phyloP scores from a whole-genome alignment of 1,284 basidiomycete genomes.

The Sparassis latifolia region DNA sequence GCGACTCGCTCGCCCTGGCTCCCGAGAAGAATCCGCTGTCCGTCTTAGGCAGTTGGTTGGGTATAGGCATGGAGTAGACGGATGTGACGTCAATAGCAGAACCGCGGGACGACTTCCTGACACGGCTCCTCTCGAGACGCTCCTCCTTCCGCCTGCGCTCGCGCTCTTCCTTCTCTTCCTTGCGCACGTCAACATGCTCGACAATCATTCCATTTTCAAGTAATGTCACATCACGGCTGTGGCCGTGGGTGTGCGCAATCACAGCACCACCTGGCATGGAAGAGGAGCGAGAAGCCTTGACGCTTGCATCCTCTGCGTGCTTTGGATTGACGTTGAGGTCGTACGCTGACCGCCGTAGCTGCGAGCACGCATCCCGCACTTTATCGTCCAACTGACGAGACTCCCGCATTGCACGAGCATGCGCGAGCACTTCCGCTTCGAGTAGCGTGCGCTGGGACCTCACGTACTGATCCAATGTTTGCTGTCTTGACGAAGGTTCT shows the following conservation, averaged over 20 bases:
- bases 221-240: conserved; percentile 69
- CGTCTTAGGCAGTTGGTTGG: conserved; percentile 48
- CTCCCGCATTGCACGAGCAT: conserved; percentile 69
- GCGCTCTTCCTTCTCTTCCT: conserved; percentile 67
- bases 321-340: conserved; percentile 46
- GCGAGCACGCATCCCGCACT: conserved; percentile 72
- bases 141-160: conserved; percentile 66
- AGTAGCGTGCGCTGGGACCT: conserved; percentile 64
- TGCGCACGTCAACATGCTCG: conserved; percentile 77
- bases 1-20: conserved; percentile 44
- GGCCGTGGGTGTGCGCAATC: conserved; percentile 29
- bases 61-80: conserved; percentile 55
- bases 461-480: conserved; percentile 66
- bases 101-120: conserved; percentile 64
- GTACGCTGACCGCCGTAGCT: conserved; percentile 69
- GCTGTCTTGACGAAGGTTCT: conserved; percentile 70
- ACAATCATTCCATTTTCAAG: conserved; percentile 84
- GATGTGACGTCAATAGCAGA: conserved; percentile 61
- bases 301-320: conserved; percentile 56
- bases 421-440: conserved; percentile 70
- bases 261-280: conserved; percentile 27
- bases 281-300: conserved; percentile 51
- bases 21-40: conserved; percentile 50
- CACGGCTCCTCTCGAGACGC: conserved; percentile 44
- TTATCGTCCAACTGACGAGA: conserved; percentile 65